Conservation (phyloP, 305 asterid species). For the Nicotiana rustica region DNA sequence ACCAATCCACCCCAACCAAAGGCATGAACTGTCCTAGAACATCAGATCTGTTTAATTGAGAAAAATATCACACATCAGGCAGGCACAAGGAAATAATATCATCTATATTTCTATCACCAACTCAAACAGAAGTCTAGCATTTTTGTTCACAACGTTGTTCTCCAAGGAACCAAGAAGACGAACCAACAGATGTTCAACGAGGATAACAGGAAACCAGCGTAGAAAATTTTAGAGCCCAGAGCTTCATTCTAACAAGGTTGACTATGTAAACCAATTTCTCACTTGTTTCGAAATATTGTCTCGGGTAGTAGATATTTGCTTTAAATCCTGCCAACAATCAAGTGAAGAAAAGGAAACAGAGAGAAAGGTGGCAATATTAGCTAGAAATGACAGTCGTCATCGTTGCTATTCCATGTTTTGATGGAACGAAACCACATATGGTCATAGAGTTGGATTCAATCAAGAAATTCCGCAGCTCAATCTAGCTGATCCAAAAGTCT, state of each 20-base stretch:
- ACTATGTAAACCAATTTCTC: background rate
- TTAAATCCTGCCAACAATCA: too few relatives aligned
- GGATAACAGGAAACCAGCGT: conserved; percentile 1
- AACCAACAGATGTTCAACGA: background rate
- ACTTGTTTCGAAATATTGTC: background rate
- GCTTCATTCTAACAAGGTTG: conserved; percentile 4
- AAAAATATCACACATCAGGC: conserved; percentile 35
- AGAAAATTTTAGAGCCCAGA: background rate
- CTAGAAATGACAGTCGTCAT: conserved; percentile 16
- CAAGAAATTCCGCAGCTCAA: background rate
- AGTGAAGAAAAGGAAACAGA: background rate
- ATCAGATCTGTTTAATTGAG: conserved; percentile 69
- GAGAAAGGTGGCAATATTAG: background rate
- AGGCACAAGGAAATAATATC: background rate
- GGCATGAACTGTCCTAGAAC: conserved; percentile 99
- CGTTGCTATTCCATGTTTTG: conserved; percentile 14
- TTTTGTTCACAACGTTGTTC: background rate
- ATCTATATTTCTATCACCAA: background rate
- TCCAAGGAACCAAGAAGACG: background rate
- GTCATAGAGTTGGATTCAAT: background rate
- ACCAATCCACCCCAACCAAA: conserved; percentile 97
- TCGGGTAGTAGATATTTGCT: background rate
- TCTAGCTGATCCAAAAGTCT: background rate
- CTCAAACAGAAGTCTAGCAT: background rate
- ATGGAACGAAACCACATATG: background rate